phyloP scores from a whole-genome alignment of 305 asterid species.

The Fraxinus ornus region DNA sequence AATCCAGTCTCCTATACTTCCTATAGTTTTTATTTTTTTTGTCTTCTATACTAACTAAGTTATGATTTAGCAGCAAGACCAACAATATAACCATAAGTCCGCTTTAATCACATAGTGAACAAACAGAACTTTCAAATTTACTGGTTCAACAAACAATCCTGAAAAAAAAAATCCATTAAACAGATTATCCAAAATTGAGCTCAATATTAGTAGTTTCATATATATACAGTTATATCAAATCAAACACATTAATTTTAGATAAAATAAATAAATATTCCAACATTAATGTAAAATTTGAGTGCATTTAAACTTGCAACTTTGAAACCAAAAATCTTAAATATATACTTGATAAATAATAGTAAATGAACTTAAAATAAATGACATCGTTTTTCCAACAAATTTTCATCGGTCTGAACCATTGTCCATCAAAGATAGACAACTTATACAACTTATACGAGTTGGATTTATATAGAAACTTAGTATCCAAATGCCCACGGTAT shows the following conservation, averaged over 20 bases:
- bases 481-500: neutral
- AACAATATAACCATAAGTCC: neutral
- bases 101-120: neutral
- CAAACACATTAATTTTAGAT: neutral
- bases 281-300: neutral
- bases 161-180: neutral
- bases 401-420: neutral
- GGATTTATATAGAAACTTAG: neutral
- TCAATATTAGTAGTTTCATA: neutral
- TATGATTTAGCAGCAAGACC: neutral
- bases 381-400: neutral
- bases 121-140: neutral
- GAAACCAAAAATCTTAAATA: neutral
- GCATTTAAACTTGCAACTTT: neutral
- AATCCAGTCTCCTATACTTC: neutral
- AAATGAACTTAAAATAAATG: neutral
- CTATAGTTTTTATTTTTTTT: neutral
- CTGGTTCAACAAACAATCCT: neutral
- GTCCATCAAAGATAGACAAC: neutral
- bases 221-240: neutral
- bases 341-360: neutral
- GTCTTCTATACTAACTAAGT: neutral
- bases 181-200: neutral
- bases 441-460: neutral
- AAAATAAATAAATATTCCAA: neutral